Evolutionary conservation across 805 yeast species (phyloP).

Genomic region (Yamadazyma philogaea): DNA sequence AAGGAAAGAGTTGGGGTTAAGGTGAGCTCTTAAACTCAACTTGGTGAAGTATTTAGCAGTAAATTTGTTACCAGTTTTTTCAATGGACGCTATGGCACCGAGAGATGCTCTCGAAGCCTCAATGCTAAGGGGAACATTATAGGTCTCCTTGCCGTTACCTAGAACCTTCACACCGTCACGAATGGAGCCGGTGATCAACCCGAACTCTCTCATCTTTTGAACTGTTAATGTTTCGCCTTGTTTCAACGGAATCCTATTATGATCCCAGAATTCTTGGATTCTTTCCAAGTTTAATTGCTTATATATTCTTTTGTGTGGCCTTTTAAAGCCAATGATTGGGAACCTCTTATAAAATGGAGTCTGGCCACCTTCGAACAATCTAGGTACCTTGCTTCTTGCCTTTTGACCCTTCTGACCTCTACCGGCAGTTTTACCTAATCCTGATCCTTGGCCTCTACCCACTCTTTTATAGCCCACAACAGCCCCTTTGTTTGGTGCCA

Average conservation of each 20-base stretch:
- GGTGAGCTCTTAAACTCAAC: slow-evolving; percentile 69
- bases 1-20: slow-evolving; percentile 68
- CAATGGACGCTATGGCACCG: slow-evolving; percentile 71
- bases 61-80: slow-evolving; percentile 67
- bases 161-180: slow-evolving; percentile 80
- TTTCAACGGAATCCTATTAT: slow-evolving; percentile 57
- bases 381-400: slow-evolving; percentile 86
- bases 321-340: slow-evolving; percentile 85
- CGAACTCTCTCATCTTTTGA: slow-evolving; percentile 69
- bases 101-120: slow-evolving; percentile 81
- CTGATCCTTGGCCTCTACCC: slow-evolving; percentile 96
- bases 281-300: slow-evolving; percentile 62
- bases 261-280: slow-evolving; percentile 67
- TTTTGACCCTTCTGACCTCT: slow-evolving; percentile 99
- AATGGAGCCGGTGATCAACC: slow-evolving; percentile 68
- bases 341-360: slow-evolving; percentile 82
- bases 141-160: slow-evolving; percentile 56
- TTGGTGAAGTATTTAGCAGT: slow-evolving; percentile 64
- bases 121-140: slow-evolving; percentile 61
- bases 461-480: slow-evolving; percentile 63
- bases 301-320: slow-evolving; percentile 53
- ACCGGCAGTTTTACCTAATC: slow-evolving; percentile 91
- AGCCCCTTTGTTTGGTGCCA: slow-evolving; percentile 62
- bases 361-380: slow-evolving; percentile 99
- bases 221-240: slow-evolving; percentile 69